phyloP scores from a whole-genome alignment of 805 yeast species.

The Lachancea lanzarotensis region DNA sequence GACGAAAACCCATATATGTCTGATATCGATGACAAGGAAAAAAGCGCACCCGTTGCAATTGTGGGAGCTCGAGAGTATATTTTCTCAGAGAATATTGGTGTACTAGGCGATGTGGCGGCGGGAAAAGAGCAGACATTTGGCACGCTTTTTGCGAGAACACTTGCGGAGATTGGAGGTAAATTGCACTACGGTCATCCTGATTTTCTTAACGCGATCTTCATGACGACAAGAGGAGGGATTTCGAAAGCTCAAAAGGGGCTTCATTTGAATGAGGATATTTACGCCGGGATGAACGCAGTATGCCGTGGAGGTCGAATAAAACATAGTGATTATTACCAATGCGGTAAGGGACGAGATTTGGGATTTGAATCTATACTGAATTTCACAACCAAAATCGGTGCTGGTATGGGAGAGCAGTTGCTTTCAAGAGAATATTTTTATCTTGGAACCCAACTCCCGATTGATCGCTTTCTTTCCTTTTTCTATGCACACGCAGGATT shows the following conservation, averaged over 20 bases:
- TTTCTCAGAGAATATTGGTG: conserved; percentile 87
- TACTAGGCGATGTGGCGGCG: conserved; percentile 93
- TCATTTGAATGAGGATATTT: conserved; percentile 90
- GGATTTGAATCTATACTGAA: conserved; percentile 90
- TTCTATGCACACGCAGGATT: conserved; percentile 97
- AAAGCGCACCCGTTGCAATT: conserved; percentile 67
- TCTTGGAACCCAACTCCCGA: conserved; percentile 80
- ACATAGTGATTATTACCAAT: conserved; percentile 92
- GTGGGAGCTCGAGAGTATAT: conserved; percentile 94
- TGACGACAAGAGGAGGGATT: conserved; percentile 94
- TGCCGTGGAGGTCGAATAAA: conserved; percentile 89
- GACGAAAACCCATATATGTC: conserved; percentile 53
- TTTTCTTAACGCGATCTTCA: conserved; percentile 79
- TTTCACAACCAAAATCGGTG: conserved; percentile 93
- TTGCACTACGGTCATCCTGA: conserved; percentile 97
- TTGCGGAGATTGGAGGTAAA: conserved; percentile 92
- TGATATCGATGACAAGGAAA: conserved; percentile 40
- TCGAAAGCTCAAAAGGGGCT: conserved; percentile 92
- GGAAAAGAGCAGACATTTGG: conserved; percentile 98
- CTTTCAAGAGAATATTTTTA: conserved; percentile 87
- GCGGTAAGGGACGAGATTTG: conserved; percentile 94
- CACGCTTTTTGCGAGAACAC: conserved; percentile 85
- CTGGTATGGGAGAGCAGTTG: conserved; percentile 98
- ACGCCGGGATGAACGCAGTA: conserved; percentile 89
- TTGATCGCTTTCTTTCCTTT: conserved; percentile 85